Conservation (phyloP, 768 basidiomycete genomes). For the Pleurotus citrinopileatus region DNA sequence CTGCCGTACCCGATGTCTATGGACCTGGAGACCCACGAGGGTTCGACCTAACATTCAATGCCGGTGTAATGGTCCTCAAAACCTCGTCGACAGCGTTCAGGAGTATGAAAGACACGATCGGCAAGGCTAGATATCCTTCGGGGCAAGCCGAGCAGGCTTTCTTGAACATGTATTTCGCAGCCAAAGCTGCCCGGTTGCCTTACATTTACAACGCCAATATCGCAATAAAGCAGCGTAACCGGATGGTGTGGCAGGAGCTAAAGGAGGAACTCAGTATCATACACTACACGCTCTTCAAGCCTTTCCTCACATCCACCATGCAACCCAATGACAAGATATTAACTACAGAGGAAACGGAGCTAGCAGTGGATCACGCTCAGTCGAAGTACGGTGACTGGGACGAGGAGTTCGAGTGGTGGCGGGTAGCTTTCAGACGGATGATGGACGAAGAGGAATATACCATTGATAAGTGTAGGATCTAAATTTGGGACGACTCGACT, state of each 20-base stretch:
- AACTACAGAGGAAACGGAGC: slow-evolving; percentile 20
- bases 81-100: slow-evolving; percentile 26
- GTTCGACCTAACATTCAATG: slow-evolving; percentile 36
- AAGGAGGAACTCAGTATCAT: slow-evolving; percentile 29
- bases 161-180: slow-evolving; percentile 36
- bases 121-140: slow-evolving; percentile 26
- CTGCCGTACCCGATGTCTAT: slow-evolving; percentile 39
- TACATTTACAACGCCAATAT: slow-evolving; percentile 41
- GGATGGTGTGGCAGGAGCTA: slow-evolving; percentile 30
- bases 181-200: slow-evolving; percentile 31
- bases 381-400: slow-evolving; percentile 16
- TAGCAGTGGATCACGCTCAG: slow-evolving; percentile 14
- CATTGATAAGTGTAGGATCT: slow-evolving; percentile 1
- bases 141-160: slow-evolving; percentile 38
- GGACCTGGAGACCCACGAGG: slow-evolving; percentile 19
- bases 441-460: slow-evolving; percentile 11
- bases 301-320: slow-evolving; percentile 57
- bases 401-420: slow-evolving; percentile 27
- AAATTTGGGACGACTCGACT: too few relatives aligned
- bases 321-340: slow-evolving; percentile 17
- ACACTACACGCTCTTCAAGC: slow-evolving; percentile 50
- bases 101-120: slow-evolving; percentile 25
- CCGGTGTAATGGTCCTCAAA: slow-evolving; percentile 34
- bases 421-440: slow-evolving; percentile 24
- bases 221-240: slow-evolving; percentile 31